phyloP scores from a whole-genome alignment of 257 asterid species.

The Solanum neorickii region DNA sequence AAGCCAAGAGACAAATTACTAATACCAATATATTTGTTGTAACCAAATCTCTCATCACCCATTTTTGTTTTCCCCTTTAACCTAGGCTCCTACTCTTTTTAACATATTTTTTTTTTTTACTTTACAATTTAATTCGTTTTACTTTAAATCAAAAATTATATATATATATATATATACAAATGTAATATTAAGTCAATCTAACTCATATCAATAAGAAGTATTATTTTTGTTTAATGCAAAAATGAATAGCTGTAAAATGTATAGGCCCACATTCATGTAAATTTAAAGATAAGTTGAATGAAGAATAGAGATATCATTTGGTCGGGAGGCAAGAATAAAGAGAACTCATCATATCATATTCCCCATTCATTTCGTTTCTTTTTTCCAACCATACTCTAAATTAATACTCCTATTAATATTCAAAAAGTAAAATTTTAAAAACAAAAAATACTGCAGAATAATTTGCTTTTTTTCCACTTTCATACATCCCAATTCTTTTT shows the following conservation, averaged over 20 bases:
- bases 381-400: neutral
- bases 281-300: neutral
- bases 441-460: neutral
- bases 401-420: neutral
- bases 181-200: too few species aligned
- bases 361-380: neutral
- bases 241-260: neutral
- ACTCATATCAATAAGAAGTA: neutral
- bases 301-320: neutral
- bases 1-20: conserved; percentile 31
- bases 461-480: neutral
- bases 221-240: neutral
- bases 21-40: neutral
- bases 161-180: too few species aligned
- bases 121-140: too few species aligned
- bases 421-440: too few species aligned
- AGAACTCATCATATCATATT: neutral
- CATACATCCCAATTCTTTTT: neutral
- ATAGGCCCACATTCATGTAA: conserved; percentile 3
- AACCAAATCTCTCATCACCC: conserved; percentile 1
- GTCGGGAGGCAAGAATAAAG: neutral
- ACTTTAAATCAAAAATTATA: too few species aligned
- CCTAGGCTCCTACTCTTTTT: neutral
- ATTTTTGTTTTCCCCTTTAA: neutral
- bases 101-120: neutral